phyloP scores from a whole-genome alignment of 306 rosid species.

The Alnus glutinosa region DNA sequence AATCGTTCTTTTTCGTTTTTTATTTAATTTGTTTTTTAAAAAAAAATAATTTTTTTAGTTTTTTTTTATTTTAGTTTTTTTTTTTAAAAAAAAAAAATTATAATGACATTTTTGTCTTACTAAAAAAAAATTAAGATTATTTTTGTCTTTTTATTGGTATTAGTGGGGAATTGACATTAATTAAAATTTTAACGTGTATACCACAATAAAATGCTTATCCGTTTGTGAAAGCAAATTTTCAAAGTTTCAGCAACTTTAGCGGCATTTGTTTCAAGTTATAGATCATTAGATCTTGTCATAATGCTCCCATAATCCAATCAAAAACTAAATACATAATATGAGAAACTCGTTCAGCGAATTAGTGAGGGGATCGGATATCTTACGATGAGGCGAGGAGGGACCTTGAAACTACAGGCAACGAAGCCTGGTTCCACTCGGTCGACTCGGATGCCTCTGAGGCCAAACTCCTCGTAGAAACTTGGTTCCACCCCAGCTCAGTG shows the following conservation, averaged over 20 bases:
- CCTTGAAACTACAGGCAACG: conserved; percentile 59
- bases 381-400: conserved; percentile 76
- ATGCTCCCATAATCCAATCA: not conserved
- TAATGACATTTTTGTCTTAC: too few species aligned
- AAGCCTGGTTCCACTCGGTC: conserved; percentile 72
- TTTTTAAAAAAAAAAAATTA: too few species aligned
- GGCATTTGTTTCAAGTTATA: not conserved
- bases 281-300: too few species aligned
- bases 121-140: too few species aligned
- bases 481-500: conserved; percentile 19
- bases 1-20: too few species aligned
- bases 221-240: not conserved
- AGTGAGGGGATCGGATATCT: not conserved
- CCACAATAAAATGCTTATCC: too few species aligned
- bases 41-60: too few species aligned
- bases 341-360: not conserved
- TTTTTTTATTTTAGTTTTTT: too few species aligned
- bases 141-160: too few species aligned
- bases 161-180: too few species aligned
- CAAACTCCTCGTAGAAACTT: conserved; percentile 57
- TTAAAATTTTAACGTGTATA: too few species aligned
- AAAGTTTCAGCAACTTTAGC: not conserved
- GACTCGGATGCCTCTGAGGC: conserved; percentile 66
- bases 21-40: too few species aligned
- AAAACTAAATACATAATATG: not conserved